A percentile compares a stretch with the other conserved stretches of the same genome.
Evolutionary conservation across 2,329 filamentous ascomycete species (phyloP).

Genomic region (Aureobasidium sp.): DNA sequence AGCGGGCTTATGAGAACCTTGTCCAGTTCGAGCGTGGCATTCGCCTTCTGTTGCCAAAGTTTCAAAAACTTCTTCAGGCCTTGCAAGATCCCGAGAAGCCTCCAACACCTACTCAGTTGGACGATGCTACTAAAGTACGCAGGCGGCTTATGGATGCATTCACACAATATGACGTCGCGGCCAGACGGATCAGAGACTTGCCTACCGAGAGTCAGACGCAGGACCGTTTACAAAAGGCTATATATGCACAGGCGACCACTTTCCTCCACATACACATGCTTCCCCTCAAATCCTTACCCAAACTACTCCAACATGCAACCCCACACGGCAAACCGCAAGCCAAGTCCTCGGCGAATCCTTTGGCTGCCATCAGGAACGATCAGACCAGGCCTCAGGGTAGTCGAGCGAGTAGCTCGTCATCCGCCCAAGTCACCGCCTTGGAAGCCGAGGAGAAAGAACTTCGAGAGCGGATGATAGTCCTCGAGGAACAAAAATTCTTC

Average conservation of each 20-base stretch:
- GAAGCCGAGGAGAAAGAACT: constrained; percentile 79
- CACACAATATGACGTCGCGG: constrained; percentile 75
- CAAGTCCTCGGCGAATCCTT: constrained; percentile 31
- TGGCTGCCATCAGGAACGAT: constrained; percentile 51
- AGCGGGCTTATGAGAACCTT: constrained; percentile 74
- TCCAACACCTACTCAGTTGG: constrained; percentile 60
- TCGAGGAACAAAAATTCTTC: constrained; percentile 87
- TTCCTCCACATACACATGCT: constrained; percentile 90
- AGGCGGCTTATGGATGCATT: constrained; percentile 85
- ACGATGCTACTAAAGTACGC: constrained; percentile 82
- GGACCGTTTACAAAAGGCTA: constrained; percentile 65
- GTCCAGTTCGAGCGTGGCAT: constrained; percentile 85
- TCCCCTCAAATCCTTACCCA: constrained; percentile 54
- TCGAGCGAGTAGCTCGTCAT: constrained; percentile 47
- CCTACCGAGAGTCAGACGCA: constrained; percentile 66
- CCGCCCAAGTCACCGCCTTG: constrained; percentile 49
- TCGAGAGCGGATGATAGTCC: constrained; percentile 68
- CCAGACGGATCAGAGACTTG: constrained; percentile 71
- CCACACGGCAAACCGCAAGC: constrained; percentile 36
- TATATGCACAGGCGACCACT: constrained; percentile 71
- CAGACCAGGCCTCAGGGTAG: constrained; percentile 35
- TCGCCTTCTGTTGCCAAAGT: constrained; percentile 68
- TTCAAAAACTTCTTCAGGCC: constrained; percentile 66
- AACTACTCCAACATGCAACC: constrained; percentile 46
- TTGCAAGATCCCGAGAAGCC: constrained; percentile 65